Percentiles rank a stretch among this genome's conserved stretches.
Conservation (phyloP, 148 eudicot genomes). For the Vaccinium macrocarpon region DNA sequence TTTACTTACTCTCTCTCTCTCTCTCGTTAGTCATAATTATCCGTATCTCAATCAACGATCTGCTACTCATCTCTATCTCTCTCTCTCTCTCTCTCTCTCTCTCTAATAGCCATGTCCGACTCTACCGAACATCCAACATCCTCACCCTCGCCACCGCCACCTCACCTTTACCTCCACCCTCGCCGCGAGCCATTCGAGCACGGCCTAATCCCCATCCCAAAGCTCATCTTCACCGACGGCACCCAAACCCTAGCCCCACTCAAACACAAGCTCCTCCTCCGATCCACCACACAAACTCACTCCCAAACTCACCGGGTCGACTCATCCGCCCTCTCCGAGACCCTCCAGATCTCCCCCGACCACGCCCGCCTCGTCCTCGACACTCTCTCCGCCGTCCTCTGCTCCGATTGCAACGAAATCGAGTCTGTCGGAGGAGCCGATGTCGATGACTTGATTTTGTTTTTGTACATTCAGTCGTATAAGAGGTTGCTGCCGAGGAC, state of each 20-base stretch:
- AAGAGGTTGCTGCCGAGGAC: slow-evolving; percentile 80
- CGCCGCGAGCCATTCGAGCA: too few relatives aligned
- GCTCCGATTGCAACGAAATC: slow-evolving; percentile 46
- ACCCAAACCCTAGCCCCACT: too few relatives aligned
- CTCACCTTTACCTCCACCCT: neutral
- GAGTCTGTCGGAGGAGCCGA: slow-evolving; percentile 45
- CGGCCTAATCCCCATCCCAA: too few relatives aligned
- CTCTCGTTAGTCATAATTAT: too few relatives aligned
- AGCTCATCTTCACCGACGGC: too few relatives aligned
- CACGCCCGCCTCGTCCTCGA: slow-evolving; percentile 70
- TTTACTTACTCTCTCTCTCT: too few relatives aligned
- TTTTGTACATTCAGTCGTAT: slow-evolving; percentile 79
- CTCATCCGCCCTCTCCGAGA: slow-evolving; percentile 42
- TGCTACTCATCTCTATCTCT: neutral
- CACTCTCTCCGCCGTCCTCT: slow-evolving; percentile 51
- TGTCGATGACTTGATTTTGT: slow-evolving; percentile 71
- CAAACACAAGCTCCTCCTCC: slow-evolving; percentile 37
- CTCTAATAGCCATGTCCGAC: slow-evolving; percentile 16
- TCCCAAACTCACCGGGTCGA: slow-evolving; percentile 35
- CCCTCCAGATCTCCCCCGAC: slow-evolving; percentile 56
- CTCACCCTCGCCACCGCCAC: slow-evolving; percentile 18
- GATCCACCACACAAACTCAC: slow-evolving; percentile 9
- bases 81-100: neutral
- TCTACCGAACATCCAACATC: slow-evolving; percentile 16
- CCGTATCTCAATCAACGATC: too few relatives aligned